phyloP scores from a whole-genome alignment of 2,329 filamentous ascomycete species.

The Hirsutella thompsonii region DNA sequence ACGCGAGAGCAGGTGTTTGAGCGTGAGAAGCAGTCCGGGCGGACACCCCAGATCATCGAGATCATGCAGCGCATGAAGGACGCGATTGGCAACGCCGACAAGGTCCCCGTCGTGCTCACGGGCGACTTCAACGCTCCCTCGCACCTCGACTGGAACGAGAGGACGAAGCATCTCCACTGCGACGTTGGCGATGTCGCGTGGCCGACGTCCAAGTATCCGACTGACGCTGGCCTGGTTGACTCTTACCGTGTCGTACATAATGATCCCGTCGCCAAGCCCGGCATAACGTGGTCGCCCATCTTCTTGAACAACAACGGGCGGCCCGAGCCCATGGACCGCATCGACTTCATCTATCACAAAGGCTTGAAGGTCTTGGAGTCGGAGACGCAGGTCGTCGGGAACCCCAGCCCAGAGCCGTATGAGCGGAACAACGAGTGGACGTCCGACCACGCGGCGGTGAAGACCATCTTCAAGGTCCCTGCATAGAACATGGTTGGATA shows the following conservation, averaged over 20 bases:
- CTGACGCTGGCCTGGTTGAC: conserved; percentile 23
- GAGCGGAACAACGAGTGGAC: conserved; percentile 27
- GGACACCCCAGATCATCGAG: conserved; percentile 23
- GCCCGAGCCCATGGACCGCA: conserved; percentile 25
- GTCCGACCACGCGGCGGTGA: conserved; percentile 23
- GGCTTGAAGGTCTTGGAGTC: conserved; percentile 20
- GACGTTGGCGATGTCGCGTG: conserved; percentile 19
- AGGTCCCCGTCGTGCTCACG: conserved; percentile 21
- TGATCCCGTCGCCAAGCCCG: conserved; percentile 18
- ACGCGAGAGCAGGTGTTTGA: conserved; percentile 17
- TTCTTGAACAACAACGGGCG: conserved; percentile 17
- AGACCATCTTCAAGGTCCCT: conserved; percentile 12
- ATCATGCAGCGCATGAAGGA: conserved; percentile 19
- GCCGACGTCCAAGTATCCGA: conserved; percentile 23
- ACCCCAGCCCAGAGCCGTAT: conserved; percentile 18
- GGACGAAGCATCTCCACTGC: conserved; percentile 19
- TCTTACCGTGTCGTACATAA: conserved; percentile 24
- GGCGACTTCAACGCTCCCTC: conserved; percentile 32
- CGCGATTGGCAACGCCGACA: conserved; percentile 16
- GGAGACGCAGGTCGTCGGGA: conserved; percentile 17
- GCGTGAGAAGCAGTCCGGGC: conserved; percentile 21
- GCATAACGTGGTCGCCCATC: conserved; percentile 28
- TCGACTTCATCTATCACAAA: conserved; percentile 29
- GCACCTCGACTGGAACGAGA: conserved; percentile 26
- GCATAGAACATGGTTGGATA: too few species aligned